phyloP scores from a whole-genome alignment of 495 filamentous ascomycete species.

The Talaromyces adpressus region DNA sequence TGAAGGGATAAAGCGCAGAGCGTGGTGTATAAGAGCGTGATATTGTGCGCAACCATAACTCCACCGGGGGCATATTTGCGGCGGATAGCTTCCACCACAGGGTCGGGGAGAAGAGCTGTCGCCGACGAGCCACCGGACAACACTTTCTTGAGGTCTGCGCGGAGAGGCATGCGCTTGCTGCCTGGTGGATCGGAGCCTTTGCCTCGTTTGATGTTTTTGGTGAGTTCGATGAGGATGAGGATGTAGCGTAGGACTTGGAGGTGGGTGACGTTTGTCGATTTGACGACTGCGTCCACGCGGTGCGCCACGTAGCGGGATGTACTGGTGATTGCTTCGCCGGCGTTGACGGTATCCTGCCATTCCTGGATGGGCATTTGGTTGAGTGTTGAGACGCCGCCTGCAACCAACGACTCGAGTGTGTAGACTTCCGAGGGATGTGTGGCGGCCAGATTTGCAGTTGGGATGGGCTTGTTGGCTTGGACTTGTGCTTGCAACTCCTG shows the following conservation, averaged over 20 bases:
- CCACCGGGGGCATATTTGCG: constrained; percentile 59
- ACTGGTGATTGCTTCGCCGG: constrained; percentile 46
- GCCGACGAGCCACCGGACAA: constrained; percentile 20
- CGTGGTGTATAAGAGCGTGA: constrained; percentile 60
- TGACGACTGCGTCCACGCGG: constrained; percentile 50
- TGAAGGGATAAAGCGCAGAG: constrained; percentile 59
- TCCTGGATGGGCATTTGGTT: constrained; percentile 60
- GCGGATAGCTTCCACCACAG: constrained; percentile 60
- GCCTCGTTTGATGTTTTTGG: constrained; percentile 30
- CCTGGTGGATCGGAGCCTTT: constrained; percentile 15
- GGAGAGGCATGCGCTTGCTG: constrained; percentile 33
- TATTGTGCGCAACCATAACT: constrained; percentile 52
- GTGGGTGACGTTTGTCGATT: constrained; percentile 46
- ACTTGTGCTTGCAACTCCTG: constrained; percentile 56
- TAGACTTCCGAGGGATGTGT: constrained; percentile 77
- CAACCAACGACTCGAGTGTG: constrained; percentile 58
- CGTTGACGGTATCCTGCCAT: constrained; percentile 63
- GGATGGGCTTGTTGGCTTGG: constrained; percentile 69
- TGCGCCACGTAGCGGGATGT: constrained; percentile 59
- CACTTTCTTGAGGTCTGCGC: constrained; percentile 32
- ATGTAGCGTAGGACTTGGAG: constrained; percentile 55
- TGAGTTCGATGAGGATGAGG: constrained; percentile 60
- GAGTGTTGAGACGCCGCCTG: constrained; percentile 37
- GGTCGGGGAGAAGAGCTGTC: constrained; percentile 40
- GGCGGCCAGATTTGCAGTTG: constrained; percentile 65